Evolutionary conservation across 208 protist genomes (phyloP), one percentile per base, ranked within the genome.

Genomic region (Leishmania braziliensis): DNA sequence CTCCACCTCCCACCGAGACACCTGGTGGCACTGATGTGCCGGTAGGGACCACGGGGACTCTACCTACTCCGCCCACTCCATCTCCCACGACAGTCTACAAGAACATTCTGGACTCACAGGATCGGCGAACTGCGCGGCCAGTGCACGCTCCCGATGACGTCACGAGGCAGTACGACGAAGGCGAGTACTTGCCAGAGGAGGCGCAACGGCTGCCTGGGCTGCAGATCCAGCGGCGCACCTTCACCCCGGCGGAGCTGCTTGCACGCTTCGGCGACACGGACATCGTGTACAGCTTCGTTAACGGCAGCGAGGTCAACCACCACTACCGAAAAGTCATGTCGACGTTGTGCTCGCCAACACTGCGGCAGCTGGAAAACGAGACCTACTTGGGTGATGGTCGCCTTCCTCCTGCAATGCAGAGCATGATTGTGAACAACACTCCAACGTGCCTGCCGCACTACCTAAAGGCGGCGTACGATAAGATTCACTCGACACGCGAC

Each of bases 261-360:
- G 56, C 72, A 29, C 23, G 39, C 54, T 89, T 87, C 73, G 71
- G 51, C 10, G 53, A 87, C 68, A 93, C 98, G 65, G 96, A 98
- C 78, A 85, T 99, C 50, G 88, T 99, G 16, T 99, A 99, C 87
- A 99, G 96, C 14, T 99, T 98, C 90, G 97, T 99, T 23, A 99
- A 99, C 86, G 98, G 98, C 26, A 93, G 73, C 23, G 98, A 99
- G 74, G 86, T 80, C 4, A 83, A 90, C 23, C 92, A 96, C 43
- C n/a, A 78, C 3, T 93, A 82, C 83, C 89, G 87, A 20, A 84
- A 85, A 79, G 62, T 3, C 5, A 65, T 65, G 60, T 36, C 9
- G 60, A 65, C 18, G 60, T 16, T 10, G 60, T 65, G 60, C 60
- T 65, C 26, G 14, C n/a, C 23, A 65, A 36, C 12, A 16, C n/a